Base-by-base conservation (phyloP, 2,329 filamentous ascomycete species). In the Colletotrichum plurivorum region DNA sequence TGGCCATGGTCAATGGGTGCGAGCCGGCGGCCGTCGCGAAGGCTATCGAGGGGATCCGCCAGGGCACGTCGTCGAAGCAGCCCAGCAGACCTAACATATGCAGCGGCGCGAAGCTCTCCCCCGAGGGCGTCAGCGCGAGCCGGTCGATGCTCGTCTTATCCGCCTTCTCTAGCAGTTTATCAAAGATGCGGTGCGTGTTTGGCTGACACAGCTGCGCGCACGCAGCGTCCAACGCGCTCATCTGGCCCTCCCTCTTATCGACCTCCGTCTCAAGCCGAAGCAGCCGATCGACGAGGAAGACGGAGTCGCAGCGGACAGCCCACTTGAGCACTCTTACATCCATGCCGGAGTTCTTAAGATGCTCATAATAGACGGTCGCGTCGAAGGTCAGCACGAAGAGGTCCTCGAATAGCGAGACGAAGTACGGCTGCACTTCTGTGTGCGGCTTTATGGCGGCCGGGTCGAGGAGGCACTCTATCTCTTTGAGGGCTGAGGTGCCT, bases 221-320 rank as follows among this genome's bases (percentile, higher is more conserved):
- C 7, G 49, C 9, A 13, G 52, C 27, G 8, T 65, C 54, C 15
- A 65, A 5, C n/a, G 55, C 46, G 25, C 52, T 59, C 2, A 10
- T 12, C 5, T 13, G 18, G 3, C 8, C 25, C 27, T 43, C 41
- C 41, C 54, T 45, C 8, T 51, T 27, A 20, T 58, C 31, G 4
- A 53, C 55, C 6, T 60, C 13, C 15, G 16, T 6, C 2, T 27
- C 54, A 4, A 13, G 25, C 6, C 18, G 43, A 2, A 65, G 46
- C 2, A 65, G 46, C 16, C 55, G 54, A 18, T 22, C 54, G 4
- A 65, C 57, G 3, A 65, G 31, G 12, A 45, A 59, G 8, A 58
- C 16, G 8, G 62, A 65, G n/a, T 65, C 55, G 45, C 41, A n/a
- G 18, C 7, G 27, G 8, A 60, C 18, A 9, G 62, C 55, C 62